Conservation (phyloP, 257 asterid species). For the Solanum raphanifolium region DNA sequence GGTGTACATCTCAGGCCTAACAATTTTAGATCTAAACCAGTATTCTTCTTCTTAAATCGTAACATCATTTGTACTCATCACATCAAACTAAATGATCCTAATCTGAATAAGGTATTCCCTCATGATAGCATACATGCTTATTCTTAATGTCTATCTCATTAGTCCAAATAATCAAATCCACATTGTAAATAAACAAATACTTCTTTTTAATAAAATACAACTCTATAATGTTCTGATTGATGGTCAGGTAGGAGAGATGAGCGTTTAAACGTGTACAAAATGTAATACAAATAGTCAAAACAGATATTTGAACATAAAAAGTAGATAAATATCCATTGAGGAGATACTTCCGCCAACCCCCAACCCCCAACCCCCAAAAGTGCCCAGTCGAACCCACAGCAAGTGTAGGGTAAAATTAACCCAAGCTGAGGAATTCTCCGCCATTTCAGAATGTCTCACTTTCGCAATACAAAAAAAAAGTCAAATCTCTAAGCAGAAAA, state of each 20-base stretch:
- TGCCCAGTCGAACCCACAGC: slow-evolving; percentile 5
- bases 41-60: not conserved
- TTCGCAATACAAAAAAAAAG: not conserved
- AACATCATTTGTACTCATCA: not conserved
- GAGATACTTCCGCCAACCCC: not conserved
- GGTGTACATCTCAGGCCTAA: not conserved
- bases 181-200: not conserved
- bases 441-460: not conserved
- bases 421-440: not conserved
- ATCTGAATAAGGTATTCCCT: not conserved
- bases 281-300: not conserved
- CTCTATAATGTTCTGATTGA: not conserved
- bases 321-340: not conserved
- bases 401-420: not conserved
- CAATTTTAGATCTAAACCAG: not conserved
- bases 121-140: not conserved
- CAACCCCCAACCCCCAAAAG: not conserved
- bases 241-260: not conserved
- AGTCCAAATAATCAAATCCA: not conserved
- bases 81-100: not conserved
- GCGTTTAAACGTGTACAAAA: not conserved
- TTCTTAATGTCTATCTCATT: not conserved
- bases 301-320: not conserved
- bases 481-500: slow-evolving; percentile 7
- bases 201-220: not conserved